Conservation (phyloP, 148 eudicot genomes). For the Rhododendron kiyosumense region DNA sequence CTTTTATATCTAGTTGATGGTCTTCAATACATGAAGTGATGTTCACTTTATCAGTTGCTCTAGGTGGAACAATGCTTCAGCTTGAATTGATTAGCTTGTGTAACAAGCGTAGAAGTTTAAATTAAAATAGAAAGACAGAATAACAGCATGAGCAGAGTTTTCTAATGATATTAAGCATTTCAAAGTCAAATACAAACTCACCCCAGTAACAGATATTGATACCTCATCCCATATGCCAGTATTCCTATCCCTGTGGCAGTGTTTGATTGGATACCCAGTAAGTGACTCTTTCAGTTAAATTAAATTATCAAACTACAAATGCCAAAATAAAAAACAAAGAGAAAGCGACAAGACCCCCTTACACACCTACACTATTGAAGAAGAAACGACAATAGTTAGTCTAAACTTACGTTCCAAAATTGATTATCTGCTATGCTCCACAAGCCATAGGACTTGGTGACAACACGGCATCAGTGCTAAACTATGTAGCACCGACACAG, state of each 20-base stretch:
- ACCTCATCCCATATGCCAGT: conserved; percentile 99
- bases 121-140: neutral
- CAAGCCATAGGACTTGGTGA: neutral
- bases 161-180: neutral
- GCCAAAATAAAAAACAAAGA: neutral
- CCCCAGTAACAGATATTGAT: conserved; percentile 82
- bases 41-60: neutral
- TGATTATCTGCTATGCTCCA: neutral
- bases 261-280: neutral
- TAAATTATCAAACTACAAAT: neutral
- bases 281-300: neutral
- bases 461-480: neutral
- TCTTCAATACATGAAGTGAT: neutral
- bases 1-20: neutral
- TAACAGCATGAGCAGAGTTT: neutral
- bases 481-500: neutral
- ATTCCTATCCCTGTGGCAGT: conserved; percentile 80
- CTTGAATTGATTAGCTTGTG: neutral
- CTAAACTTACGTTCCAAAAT: neutral
- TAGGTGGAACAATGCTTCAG: conserved; percentile 1
- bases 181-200: conserved; percentile 29
- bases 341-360: neutral
- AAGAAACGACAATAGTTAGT: neutral
- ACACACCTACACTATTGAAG: neutral
- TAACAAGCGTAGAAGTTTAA: conserved; percentile 2